Evolutionary conservation across 129 eudicot species (phyloP), one percentile per base, ranked within the genome.

Genomic region (Calendula officinalis): DNA sequence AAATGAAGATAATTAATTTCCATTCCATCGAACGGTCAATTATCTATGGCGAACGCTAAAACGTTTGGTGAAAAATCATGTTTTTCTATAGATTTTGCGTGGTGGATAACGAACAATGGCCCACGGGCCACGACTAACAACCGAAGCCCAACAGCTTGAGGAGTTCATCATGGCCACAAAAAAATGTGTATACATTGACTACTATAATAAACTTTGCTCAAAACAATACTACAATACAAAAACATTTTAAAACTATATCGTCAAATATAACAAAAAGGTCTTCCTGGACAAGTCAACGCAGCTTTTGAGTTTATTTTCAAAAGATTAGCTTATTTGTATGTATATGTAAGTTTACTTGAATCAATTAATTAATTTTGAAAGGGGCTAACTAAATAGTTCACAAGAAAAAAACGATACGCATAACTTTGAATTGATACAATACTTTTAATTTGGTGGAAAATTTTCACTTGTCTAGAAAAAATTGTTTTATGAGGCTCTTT

Each of bases 101-200:
- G 71, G 57, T 35, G 13, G 16, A 8, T 17, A 34, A 37, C 4
- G 59, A 8, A 12, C n/a, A 12, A 7, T 22, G 75, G 52, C 61
- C 75, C 52, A 60, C 68, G 38, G 11, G 12, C 8, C 13, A 41
- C 45, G 45, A 22, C 30, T 8, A 3, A 11, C 3, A 41, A 48
- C 37, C 44, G 27, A 47, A 39, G 67, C 51, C 75, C 55, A 51
- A 6, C 11, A 30, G 8, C 30, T 47, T 22, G 11, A 11, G 53
- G 52, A 39, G 34, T 63, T 72, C 44, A 15, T 72, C 6, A 64
- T 35, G 65, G 58, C 60, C 60, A 55, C 71, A 72, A 12, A 37
- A 3, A 46, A 47, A 63, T 44, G 5, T 51, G 12, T 6, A 27
- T 14, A 22, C 32, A 41, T 22, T 41, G 33, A 22, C n/a, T 6